A percentile compares a stretch with the other conserved stretches of the same genome.
Conservation (phyloP, 1,139 yeast genomes). For the Williopsis jadinii region DNA sequence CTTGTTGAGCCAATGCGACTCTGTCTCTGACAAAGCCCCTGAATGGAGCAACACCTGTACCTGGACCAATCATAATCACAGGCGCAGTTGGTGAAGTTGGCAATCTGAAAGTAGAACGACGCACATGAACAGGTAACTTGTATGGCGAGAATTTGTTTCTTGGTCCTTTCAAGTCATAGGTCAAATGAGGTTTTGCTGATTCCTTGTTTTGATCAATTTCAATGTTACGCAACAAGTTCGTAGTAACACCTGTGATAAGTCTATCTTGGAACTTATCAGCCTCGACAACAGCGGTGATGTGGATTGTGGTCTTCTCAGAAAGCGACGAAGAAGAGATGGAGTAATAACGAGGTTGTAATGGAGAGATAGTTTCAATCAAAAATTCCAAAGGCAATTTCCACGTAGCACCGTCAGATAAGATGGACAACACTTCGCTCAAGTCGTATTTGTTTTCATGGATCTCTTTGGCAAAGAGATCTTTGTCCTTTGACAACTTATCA, state of each 20-base stretch:
- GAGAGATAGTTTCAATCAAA: slow-evolving; percentile 72
- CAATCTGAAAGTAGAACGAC: slow-evolving; percentile 90
- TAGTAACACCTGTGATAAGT: slow-evolving; percentile 65
- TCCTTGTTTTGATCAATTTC: slow-evolving; percentile 55
- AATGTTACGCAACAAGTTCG: slow-evolving; percentile 76
- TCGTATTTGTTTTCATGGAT: slow-evolving; percentile 58
- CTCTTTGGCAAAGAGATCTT: slow-evolving; percentile 56
- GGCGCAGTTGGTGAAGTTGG: slow-evolving; percentile 87
- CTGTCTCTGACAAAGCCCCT: slow-evolving; percentile 90
- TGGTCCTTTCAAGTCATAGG: slow-evolving; percentile 78
- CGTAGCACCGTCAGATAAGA: slow-evolving; percentile 51
- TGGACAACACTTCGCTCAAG: slow-evolving; percentile 67
- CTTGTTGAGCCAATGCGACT: slow-evolving; percentile 45
- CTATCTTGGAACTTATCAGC: slow-evolving; percentile 18
- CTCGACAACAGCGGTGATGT: slow-evolving; percentile 92
- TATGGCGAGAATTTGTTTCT: slow-evolving; percentile 47
- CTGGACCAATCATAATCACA: slow-evolving; percentile 92
- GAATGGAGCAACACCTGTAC: slow-evolving; percentile 98
- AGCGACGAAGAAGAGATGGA: slow-evolving; percentile 90
- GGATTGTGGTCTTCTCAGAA: slow-evolving; percentile 67
- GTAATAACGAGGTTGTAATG: slow-evolving; percentile 89
- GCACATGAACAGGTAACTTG: slow-evolving; percentile 84
- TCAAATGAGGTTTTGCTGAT: slow-evolving; percentile 37
- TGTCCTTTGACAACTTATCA: slow-evolving; percentile 56
- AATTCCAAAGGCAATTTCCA: slow-evolving; percentile 90